Evolutionary conservation across 192 early-diverging fungal genomes (phyloP), one percentile per base, ranked within the genome.

Genomic region (Backusella parvicylindrica): DNA sequence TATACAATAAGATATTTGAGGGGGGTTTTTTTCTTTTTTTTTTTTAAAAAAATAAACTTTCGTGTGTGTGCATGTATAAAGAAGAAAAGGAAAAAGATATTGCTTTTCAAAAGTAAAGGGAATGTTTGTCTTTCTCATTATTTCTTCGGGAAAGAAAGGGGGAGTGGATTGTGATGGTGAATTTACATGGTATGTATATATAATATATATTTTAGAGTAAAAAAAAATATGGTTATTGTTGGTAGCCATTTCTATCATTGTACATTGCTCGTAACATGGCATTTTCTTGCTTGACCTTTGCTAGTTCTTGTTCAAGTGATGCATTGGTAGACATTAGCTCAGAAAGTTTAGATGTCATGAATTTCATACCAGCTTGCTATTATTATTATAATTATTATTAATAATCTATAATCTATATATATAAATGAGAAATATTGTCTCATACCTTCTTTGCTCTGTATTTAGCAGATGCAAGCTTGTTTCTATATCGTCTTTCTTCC

Each of bases 401-500:
- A n/a, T 36, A 36, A 26, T 30, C 28, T 16, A 37, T 68, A 3
- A 18, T 65, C 28, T 32, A 1, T 69, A 16, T 23, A 38, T 11
- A 40, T 38, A 21, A 36, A 68, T 68, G 37, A 40, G 21, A 21
- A 36, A 68, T 68, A 21, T 40, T 40, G 37, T 21, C 26, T 33
- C 1, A 68, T 47, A 70, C 68, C 76, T 89, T 89, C 41, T 89
- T 89, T 30, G 84, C 84, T 28, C 87, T 73, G 71, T 89, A 89
- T 69, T 89, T 89, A 1, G 87, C 87, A 12, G 87, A 89, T 12
- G 87, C 87, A 6, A 85, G 80, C 60, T 89, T 89, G 73, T 89
- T 89, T 41, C 87, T 79, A 18, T 89, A 71, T 15, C 87, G 79
- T 26, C 86, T 64, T 65, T 89, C 87, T 32, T 75, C 75, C 13